phyloP scores from a whole-genome alignment of 257 asterid genomes.

The Jacaranda mimosifolia region DNA sequence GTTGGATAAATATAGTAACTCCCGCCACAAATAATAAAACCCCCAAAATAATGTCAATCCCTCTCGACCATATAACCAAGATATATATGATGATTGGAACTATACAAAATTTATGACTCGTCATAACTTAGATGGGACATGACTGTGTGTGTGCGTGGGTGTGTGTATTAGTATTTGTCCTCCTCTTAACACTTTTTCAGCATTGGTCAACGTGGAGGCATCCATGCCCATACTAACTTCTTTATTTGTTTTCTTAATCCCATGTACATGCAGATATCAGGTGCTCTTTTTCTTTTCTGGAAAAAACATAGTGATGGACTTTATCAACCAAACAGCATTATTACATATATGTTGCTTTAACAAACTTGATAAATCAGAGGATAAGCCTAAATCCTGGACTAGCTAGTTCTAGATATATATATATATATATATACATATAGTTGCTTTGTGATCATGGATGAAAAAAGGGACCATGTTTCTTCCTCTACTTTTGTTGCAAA shows the following conservation, averaged over 20 bases:
- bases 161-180: not conserved
- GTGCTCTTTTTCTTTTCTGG: conserved; percentile 11
- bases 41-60: not conserved
- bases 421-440: not conserved
- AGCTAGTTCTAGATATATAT: not conserved
- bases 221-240: conserved; percentile 25
- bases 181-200: not conserved
- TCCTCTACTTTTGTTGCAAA: conserved; percentile 25
- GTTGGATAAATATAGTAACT: not conserved
- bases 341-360: not conserved
- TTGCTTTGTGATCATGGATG: not conserved
- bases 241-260: conserved; percentile 20
- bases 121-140: conserved; percentile 33
- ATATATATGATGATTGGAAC: not conserved
- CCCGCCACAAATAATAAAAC: not conserved
- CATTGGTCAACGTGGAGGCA: conserved; percentile 39
- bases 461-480: not conserved
- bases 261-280: not conserved
- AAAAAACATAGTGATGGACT: not conserved
- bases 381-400: not conserved
- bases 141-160: not conserved
- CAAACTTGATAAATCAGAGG: conserved; percentile 11
- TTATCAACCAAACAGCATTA: not conserved
- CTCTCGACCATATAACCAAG: not conserved
- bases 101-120: conserved; percentile 22